These are phyloP conservation scores for Naumovozyma dairenensis DNA, from an alignment of 805 yeast species.

Conservation along the genomic window DNA sequence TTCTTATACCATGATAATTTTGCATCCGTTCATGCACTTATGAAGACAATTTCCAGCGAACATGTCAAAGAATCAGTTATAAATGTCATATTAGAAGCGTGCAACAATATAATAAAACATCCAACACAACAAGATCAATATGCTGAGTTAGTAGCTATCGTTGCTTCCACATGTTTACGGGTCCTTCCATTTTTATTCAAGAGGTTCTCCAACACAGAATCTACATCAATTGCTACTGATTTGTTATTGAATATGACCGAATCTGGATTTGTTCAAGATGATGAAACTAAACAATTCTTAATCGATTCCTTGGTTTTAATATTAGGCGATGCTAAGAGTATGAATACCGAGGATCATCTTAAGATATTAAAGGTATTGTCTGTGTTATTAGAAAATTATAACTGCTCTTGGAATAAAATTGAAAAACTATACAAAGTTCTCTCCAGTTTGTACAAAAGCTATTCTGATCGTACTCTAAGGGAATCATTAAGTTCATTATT, in stretches of 20 bases:
- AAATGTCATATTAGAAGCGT: constrained; percentile 43
- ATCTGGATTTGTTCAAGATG: constrained; percentile 47
- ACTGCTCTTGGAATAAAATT: constrained; percentile 44
- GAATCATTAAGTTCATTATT: constrained; percentile 51
- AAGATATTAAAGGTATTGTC: constrained; percentile 50
- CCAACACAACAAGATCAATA: constrained; percentile 36
- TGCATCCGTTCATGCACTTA: constrained; percentile 45
- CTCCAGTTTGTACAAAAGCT: constrained; percentile 49
- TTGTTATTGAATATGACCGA: constrained; percentile 44
- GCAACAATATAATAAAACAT: constrained; percentile 37
- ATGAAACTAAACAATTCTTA: constrained; percentile 42
- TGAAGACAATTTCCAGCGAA: constrained; percentile 42
- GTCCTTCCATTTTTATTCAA: constrained; percentile 43
- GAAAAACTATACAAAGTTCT: constrained; percentile 39
- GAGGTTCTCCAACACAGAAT: constrained; percentile 31
- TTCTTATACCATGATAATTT: constrained; percentile 49
- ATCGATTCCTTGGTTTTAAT: constrained; percentile 50
- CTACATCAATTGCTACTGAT: constrained; percentile 43
- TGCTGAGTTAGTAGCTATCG: constrained; percentile 40
- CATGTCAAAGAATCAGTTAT: constrained; percentile 63
- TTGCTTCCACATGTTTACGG: constrained; percentile 47
- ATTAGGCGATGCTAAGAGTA: constrained; percentile 43
- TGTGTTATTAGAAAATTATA: constrained; percentile 42
- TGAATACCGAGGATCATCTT: constrained; percentile 46
- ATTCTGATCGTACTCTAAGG: constrained; percentile 54